These are phyloP conservation scores for Malania oleifera DNA, from an alignment of 164 flowering plant species.

Conservation along the genomic window DNA sequence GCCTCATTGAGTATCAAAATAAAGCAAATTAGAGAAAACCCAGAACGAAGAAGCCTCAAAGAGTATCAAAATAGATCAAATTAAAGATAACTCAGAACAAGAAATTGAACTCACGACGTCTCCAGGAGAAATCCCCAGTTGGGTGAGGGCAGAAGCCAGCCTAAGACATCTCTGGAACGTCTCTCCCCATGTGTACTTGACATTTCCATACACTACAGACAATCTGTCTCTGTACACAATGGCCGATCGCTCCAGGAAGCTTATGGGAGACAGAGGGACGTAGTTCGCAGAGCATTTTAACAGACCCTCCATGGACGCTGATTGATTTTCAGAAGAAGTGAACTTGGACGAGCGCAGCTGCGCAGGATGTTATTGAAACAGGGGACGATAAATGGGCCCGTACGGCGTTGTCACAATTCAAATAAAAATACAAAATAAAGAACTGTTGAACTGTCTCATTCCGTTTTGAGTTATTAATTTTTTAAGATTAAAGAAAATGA, in stretches of 20 bases:
- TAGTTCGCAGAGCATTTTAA: constrained; percentile 41
- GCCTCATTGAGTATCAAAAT: too few relatives aligned
- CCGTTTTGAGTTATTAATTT: too few relatives aligned
- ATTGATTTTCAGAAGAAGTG: too few relatives aligned
- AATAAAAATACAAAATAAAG: too few relatives aligned
- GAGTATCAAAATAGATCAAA: not conserved
- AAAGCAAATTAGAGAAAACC: not conserved
- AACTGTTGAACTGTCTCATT: too few relatives aligned
- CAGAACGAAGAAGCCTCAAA: not conserved
- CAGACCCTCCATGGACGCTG: constrained; percentile 34
- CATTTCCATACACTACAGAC: constrained; percentile 40
- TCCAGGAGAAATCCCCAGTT: constrained; percentile 36
- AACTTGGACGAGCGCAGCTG: too few relatives aligned
- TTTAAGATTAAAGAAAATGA: too few relatives aligned
- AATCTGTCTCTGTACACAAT: constrained; percentile 32
- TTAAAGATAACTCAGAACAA: too few relatives aligned
- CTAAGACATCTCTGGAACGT: constrained; percentile 35
- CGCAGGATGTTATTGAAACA: too few relatives aligned
- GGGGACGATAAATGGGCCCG: too few relatives aligned
- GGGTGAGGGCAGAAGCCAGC: constrained; percentile 49
- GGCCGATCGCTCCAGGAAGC: constrained; percentile 51
- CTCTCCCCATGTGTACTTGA: constrained; percentile 45
- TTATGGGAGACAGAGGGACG: constrained; percentile 48
- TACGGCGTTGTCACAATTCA: too few relatives aligned
- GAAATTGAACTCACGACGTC: constrained; percentile 35